A percentile compares a stretch with the other conserved stretches of the same genome.
These are phyloP conservation scores for Vicia villosa DNA, from an alignment of 306 rosid genomes.

Conservation along the genomic window DNA sequence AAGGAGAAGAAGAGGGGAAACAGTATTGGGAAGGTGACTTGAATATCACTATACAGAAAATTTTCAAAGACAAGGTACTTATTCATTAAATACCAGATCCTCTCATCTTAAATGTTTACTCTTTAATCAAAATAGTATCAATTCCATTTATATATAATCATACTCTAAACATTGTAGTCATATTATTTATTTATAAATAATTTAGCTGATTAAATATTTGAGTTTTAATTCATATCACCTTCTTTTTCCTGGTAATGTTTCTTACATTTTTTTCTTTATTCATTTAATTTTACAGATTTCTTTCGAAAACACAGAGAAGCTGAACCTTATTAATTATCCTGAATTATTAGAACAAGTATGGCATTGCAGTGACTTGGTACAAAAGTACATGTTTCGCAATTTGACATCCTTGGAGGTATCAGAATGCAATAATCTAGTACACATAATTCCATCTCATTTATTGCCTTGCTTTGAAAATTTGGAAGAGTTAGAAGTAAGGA, in stretches of 20 bases:
- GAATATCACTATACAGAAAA: constrained; percentile 8
- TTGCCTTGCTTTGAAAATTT: constrained; percentile 18
- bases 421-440: not conserved
- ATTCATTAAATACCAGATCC: not conserved
- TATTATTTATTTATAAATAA: no score
- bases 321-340: not conserved
- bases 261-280: not conserved
- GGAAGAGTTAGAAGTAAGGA: not conserved
- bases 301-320: not conserved
- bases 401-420: not conserved
- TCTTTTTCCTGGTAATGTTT: no score
- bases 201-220: no score
- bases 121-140: no score
- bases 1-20: not conserved
- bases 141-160: no score
- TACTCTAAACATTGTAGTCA: not conserved
- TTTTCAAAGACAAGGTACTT: constrained; percentile 22
- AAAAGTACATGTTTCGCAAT: not conserved
- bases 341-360: constrained; percentile 4
- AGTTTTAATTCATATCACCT: no score
- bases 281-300: not conserved
- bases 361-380: not conserved
- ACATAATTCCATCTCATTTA: constrained; percentile 28
- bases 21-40: not conserved
- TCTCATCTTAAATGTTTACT: not conserved